A percentile compares a stretch with the other conserved stretches of the same genome.
These are phyloP conservation scores for Rosa rugosa DNA, from an alignment of 306 rosid species.

Conservation along the genomic window DNA sequence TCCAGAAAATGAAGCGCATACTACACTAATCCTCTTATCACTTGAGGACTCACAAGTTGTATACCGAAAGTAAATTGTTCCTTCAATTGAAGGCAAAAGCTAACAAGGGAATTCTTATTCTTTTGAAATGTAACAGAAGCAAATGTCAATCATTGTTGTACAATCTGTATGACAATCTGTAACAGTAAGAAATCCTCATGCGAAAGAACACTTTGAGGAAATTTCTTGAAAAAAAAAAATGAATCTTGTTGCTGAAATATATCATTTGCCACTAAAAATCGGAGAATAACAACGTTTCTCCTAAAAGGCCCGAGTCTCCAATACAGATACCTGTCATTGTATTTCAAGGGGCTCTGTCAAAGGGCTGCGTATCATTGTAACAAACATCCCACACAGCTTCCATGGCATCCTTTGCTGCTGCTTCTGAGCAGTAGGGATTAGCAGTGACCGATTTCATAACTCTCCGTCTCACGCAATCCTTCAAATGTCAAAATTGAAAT, in stretches of 20 bases:
- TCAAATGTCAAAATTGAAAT: constrained; percentile 34
- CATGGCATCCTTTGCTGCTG: constrained; percentile 74
- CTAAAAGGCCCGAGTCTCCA: neutral
- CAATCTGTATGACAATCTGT: constrained; percentile 7
- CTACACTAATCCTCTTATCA: neutral
- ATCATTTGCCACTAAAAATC: neutral
- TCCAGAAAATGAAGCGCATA: neutral
- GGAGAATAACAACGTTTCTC: constrained; percentile 24
- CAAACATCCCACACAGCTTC: constrained; percentile 93
- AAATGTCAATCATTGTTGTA: constrained; percentile 11
- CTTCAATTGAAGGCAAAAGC: neutral
- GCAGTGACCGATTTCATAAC: constrained; percentile 59
- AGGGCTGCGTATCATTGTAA: constrained; percentile 81
- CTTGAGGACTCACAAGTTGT: neutral
- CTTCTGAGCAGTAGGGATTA: constrained; percentile 62
- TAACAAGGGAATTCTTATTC: constrained; percentile 5
- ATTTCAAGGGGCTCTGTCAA: constrained; percentile 71
- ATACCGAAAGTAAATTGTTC: neutral
- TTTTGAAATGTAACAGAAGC: neutral
- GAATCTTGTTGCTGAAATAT: neutral
- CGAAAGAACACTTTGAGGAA: constrained; percentile 14
- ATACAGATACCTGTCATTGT: constrained; percentile 10
- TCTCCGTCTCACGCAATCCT: constrained; percentile 90
- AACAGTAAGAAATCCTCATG: constrained; percentile 10
- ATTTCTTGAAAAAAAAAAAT: neutral